phyloP scores from a whole-genome alignment of 306 rosid genomes.

The Quercus ilex region DNA sequence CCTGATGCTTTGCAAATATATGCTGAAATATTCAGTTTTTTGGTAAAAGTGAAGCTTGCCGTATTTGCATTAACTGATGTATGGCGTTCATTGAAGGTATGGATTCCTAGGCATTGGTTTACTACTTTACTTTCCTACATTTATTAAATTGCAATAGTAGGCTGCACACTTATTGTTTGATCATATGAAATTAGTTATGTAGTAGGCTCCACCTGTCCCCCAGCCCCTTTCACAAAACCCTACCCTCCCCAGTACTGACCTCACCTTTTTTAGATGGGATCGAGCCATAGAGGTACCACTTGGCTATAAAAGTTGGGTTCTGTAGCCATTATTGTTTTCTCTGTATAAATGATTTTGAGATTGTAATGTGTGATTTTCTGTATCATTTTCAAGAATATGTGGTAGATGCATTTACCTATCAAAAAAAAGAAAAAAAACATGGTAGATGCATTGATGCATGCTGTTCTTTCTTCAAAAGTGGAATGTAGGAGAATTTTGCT shows the following conservation, averaged over 20 bases:
- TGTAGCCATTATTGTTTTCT: not conserved
- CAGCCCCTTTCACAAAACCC: not conserved
- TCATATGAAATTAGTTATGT: not conserved
- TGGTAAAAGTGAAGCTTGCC: constrained; percentile 92
- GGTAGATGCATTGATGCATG: not conserved
- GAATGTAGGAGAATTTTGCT: not conserved
- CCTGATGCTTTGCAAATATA: constrained; percentile 73
- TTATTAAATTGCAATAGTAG: not conserved
- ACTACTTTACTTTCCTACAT: not conserved
- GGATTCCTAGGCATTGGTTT: constrained; percentile 21
- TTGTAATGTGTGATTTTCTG: not conserved
- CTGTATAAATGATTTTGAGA: not conserved
- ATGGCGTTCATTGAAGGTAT: constrained; percentile 89
- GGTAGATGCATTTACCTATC: not conserved
- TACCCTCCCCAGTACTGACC: not conserved
- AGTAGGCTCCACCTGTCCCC: not conserved
- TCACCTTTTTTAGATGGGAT: not conserved
- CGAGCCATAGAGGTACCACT: not conserved
- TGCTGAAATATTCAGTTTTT: constrained; percentile 89
- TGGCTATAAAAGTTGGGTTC: not conserved
- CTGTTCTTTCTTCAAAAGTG: not conserved
- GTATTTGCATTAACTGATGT: constrained; percentile 70
- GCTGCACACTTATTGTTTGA: not conserved
- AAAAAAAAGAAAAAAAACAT: no score
- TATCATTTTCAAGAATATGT: not conserved